Evolutionary conservation across 2,329 filamentous ascomycete genomes (phyloP).

Genomic region (Aureobasidium uvarum): DNA sequence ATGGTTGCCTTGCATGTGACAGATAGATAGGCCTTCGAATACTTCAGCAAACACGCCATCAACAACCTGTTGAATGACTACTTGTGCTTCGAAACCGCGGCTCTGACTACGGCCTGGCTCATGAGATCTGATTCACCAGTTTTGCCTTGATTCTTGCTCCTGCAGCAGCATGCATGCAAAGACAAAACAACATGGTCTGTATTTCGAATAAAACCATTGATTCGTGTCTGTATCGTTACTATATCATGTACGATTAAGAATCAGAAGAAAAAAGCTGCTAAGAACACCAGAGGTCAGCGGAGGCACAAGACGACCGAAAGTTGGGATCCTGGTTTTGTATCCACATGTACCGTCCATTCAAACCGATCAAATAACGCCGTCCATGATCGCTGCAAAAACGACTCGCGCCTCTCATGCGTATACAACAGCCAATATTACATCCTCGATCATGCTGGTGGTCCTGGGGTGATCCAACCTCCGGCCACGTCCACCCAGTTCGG

Average conservation of each 20-base stretch:
- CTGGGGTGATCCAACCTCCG: slow-evolving; percentile 68
- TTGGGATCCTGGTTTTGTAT: slow-evolving; percentile 23
- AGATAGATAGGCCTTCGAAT: not conserved
- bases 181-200: not conserved
- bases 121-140: not conserved
- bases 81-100: not conserved
- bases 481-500: slow-evolving; percentile 97
- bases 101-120: not conserved
- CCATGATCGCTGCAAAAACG: slow-evolving; percentile 26
- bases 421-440: slow-evolving; percentile 23
- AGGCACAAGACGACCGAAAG: slow-evolving; percentile 10
- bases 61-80: not conserved
- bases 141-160: not conserved
- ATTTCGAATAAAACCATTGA: not conserved
- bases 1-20: slow-evolving; percentile 26
- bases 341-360: slow-evolving; percentile 24
- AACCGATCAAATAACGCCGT: slow-evolving; percentile 23
- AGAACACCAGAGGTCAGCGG: slow-evolving; percentile 22
- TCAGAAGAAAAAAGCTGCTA: slow-evolving; percentile 17
- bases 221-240: slow-evolving; percentile 23
- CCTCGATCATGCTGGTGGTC: slow-evolving; percentile 21
- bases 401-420: slow-evolving; percentile 24
- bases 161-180: not conserved
- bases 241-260: slow-evolving; percentile 25
- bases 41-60: slow-evolving; percentile 7